Conservation (phyloP, 192 early-diverging fungal species). For the Phycomyces blakesleeanus region DNA sequence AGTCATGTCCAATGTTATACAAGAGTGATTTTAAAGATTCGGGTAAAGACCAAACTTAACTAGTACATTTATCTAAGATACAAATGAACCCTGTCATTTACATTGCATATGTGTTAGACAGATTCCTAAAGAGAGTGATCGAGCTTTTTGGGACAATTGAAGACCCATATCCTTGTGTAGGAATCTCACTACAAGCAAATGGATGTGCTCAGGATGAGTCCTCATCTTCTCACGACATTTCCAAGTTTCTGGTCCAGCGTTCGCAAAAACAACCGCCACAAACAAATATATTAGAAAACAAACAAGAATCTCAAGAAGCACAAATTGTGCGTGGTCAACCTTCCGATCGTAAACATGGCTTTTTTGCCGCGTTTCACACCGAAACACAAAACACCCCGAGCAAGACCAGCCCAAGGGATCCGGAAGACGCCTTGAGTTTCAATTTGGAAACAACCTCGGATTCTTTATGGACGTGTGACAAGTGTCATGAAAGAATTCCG, state of each 20-base stretch:
- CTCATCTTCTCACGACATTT: conserved; percentile 15
- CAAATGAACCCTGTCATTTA: neutral
- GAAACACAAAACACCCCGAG: too few species aligned
- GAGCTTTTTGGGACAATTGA: conserved; percentile 13
- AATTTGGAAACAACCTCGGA: too few species aligned
- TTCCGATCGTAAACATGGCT: too few species aligned
- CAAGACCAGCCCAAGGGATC: too few species aligned
- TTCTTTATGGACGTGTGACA: conserved; percentile 17
- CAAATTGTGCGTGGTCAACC: too few species aligned
- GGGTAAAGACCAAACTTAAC: conserved; percentile 6
- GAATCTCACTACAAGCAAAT: conserved; percentile 22
- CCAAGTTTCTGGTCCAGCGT: conserved; percentile 17
- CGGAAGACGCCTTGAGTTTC: too few species aligned
- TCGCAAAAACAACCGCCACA: neutral
- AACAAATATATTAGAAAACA: neutral
- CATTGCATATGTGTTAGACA: neutral
- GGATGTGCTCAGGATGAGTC: conserved; percentile 13
- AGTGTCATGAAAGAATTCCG: conserved; percentile 28
- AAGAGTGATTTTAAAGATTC: conserved; percentile 15
- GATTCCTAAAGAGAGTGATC: neutral
- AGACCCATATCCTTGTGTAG: conserved; percentile 14
- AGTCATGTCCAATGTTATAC: conserved; percentile 21
- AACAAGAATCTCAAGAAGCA: too few species aligned
- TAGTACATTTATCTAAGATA: neutral
- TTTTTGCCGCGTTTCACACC: too few species aligned